Percentiles rank a stretch among this genome's conserved stretches.
Evolutionary conservation across 192 early-diverging fungal genomes (phyloP).

Genomic region (Mortierella alpina): DNA sequence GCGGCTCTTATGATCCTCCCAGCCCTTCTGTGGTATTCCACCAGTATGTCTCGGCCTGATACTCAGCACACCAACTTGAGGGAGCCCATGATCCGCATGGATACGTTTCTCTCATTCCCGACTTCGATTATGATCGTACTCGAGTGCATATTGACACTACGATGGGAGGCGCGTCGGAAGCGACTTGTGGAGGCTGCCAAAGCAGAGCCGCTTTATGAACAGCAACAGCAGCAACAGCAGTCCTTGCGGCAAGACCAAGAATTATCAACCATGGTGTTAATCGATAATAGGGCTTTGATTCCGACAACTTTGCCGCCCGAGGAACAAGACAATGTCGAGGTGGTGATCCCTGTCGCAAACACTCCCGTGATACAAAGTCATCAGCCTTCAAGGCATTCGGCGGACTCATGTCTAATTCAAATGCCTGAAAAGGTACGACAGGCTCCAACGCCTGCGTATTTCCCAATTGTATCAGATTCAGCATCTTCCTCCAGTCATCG

Average conservation of each 20-base stretch:
- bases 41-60: not conserved
- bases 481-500: not conserved
- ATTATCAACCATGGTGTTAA: too few species aligned
- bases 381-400: not conserved
- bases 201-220: not conserved
- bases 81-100: not conserved
- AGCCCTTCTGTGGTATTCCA: slow-evolving; percentile 3
- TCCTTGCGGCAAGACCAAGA: not conserved
- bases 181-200: not conserved
- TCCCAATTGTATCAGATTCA: not conserved
- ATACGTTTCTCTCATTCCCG: not conserved
- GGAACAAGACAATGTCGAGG: slow-evolving; percentile 15
- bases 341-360: not conserved
- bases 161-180: slow-evolving; percentile 4
- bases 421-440: not conserved
- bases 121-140: not conserved
- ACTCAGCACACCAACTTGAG: too few species aligned
- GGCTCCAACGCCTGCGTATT: not conserved
- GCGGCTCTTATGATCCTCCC: not conserved
- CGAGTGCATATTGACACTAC: not conserved
- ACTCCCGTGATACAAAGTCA: too few species aligned
- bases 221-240: not conserved
- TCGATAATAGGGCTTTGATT: not conserved
- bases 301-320: not conserved
- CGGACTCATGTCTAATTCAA: not conserved